phyloP scores from a whole-genome alignment of 441 rosid species.

The Biscutella laevigata region DNA sequence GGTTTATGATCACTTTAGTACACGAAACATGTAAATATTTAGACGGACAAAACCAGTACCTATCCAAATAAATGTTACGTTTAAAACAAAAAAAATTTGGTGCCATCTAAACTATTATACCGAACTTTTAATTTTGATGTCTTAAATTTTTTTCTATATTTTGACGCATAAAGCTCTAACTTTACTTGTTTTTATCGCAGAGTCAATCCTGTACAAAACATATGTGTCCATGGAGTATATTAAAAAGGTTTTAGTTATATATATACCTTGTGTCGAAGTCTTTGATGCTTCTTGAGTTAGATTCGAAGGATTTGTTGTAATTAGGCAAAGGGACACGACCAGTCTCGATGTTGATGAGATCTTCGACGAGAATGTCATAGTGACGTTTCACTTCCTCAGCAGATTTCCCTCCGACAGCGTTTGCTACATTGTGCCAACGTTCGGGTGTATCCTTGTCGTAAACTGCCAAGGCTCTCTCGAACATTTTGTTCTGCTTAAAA shows the following conservation, averaged over 20 bases:
- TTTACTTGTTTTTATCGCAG: no score
- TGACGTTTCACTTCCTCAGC: constrained; percentile 57
- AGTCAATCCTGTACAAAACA: no score
- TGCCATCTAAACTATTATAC: no score
- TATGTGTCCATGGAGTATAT: no score
- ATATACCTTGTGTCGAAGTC: constrained; percentile 50
- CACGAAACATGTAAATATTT: no score
- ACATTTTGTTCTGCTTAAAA: constrained; percentile 45
- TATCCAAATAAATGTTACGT: no score
- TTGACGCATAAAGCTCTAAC: no score
- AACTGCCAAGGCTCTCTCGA: constrained; percentile 58
- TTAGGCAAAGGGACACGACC: constrained; percentile 54
- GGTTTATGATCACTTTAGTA: neutral
- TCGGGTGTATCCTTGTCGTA: constrained; percentile 63
- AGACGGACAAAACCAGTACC: no score
- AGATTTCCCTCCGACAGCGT: constrained; percentile 47
- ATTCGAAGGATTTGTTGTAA: constrained; percentile 32
- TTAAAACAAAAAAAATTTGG: no score
- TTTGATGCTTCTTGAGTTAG: constrained; percentile 33
- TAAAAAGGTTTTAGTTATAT: no score
- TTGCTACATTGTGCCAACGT: constrained; percentile 61
- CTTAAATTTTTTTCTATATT: no score
- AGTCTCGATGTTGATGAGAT: constrained; percentile 43
- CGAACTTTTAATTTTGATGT: no score
- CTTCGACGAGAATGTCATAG: constrained; percentile 51